Conservation (phyloP, 31 red algal genomes). For the Endocladia muricata region DNA sequence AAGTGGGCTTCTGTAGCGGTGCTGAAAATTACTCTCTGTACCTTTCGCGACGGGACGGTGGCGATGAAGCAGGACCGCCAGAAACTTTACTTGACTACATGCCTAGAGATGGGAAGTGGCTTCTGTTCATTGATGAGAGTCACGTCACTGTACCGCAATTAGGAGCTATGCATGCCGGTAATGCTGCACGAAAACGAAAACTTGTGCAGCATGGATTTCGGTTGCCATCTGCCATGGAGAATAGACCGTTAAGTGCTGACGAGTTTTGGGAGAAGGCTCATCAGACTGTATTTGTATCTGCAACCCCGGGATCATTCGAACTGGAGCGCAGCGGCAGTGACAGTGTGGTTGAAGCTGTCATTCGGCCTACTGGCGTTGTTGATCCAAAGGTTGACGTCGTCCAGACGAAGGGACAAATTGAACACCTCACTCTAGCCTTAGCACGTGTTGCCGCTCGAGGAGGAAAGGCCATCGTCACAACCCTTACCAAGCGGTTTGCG, state of each 20-base stretch:
- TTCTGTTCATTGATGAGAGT: conserved; percentile 88
- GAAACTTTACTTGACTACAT: conserved; percentile 85
- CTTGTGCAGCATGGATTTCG: conserved; percentile 85
- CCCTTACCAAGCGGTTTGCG: conserved; percentile 82
- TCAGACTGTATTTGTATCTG: conserved; percentile 79
- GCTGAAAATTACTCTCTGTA: conserved; percentile 87
- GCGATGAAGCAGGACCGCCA: conserved; percentile 23
- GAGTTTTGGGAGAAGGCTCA: conserved; percentile 80
- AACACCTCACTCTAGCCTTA: conserved; percentile 46
- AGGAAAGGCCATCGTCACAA: conserved; percentile 69
- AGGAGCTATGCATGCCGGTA: conserved; percentile 74
- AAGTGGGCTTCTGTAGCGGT: conserved; percentile 81
- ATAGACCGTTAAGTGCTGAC: conserved; percentile 59
- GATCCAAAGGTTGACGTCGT: conserved; percentile 73
- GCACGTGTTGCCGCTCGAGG: conserved; percentile 37
- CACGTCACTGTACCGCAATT: conserved; percentile 91
- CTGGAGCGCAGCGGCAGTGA: conserved; percentile 12
- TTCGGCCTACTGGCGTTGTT: conserved; percentile 85
- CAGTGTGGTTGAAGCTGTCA: conserved; percentile 65
- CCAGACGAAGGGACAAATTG: conserved; percentile 67
- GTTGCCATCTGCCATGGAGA: conserved; percentile 82
- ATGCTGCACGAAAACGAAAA: conserved; percentile 71
- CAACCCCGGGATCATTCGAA: conserved; percentile 82
- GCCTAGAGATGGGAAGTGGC: conserved; percentile 51
- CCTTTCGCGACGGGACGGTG: conserved; percentile 25